These are phyloP conservation scores for Penicillium sp. DNA, from an alignment of 2,329 filamentous ascomycete species.

Conservation along the genomic window DNA sequence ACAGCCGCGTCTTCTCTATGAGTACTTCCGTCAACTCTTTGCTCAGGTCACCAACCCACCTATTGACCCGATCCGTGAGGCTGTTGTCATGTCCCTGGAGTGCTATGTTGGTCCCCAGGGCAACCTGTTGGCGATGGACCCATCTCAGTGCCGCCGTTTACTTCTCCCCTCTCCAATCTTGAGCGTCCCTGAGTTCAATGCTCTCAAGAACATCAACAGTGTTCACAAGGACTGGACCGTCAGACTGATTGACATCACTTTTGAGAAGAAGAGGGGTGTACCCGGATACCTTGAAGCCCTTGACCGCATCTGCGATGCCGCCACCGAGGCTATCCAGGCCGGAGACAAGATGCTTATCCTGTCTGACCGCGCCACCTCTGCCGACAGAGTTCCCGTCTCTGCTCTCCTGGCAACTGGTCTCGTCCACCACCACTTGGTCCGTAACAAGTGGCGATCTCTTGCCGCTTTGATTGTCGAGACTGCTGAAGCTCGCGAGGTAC, in stretches of 20 bases:
- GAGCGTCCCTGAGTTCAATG: constrained; percentile 88
- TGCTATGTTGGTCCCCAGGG: constrained; percentile 96
- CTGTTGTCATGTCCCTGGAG: constrained; percentile 96
- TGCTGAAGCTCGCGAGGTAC: constrained; percentile 93
- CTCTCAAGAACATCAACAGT: constrained; percentile 75
- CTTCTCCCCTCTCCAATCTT: constrained; percentile 87
- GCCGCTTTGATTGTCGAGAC: constrained; percentile 88
- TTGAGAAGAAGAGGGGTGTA: constrained; percentile 82
- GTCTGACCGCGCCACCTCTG: constrained; percentile 84
- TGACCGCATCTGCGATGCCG: constrained; percentile 84
- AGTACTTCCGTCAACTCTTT: constrained; percentile 98
- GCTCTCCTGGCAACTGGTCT: constrained; percentile 87
- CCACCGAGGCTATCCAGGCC: constrained; percentile 80
- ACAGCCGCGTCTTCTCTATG: constrained; percentile 85
- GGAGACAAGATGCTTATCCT: constrained; percentile 85
- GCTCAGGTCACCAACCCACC: constrained; percentile 98
- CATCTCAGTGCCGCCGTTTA: constrained; percentile 83
- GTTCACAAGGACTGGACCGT: constrained; percentile 83
- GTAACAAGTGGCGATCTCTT: constrained; percentile 93
- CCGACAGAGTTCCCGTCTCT: constrained; percentile 83
- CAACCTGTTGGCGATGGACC: constrained; percentile 91
- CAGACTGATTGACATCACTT: constrained; percentile 89
- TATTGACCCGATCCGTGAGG: constrained; percentile 95
- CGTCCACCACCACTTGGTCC: constrained; percentile 93
- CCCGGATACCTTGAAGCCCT: constrained; percentile 85